A percentile compares a stretch with the other conserved stretches of the same genome.
These are phyloP conservation scores for Sanghuangporus sanghuang DNA, from an alignment of 1,284 basidiomycete species.

Conservation along the genomic window DNA sequence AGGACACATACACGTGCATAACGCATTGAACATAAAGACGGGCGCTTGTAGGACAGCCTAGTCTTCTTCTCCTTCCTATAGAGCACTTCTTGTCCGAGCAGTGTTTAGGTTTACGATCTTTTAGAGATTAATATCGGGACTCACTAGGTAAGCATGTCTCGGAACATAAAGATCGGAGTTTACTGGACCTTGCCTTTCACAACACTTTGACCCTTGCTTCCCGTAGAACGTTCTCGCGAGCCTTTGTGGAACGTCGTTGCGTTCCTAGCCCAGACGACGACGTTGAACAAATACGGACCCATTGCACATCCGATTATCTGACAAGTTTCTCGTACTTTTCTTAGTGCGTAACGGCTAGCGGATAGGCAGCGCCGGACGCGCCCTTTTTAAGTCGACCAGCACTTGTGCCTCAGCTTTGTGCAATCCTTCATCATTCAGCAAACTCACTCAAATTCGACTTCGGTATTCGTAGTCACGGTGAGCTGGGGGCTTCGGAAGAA, in stretches of 20 bases:
- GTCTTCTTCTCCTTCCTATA: not conserved
- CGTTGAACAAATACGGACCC: slow-evolving; percentile 10
- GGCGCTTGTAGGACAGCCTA: not conserved
- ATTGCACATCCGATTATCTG: slow-evolving; percentile 7
- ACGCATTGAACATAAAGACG: not conserved
- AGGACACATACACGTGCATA: not conserved
- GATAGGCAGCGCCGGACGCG: not conserved
- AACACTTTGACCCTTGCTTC: slow-evolving; percentile 4
- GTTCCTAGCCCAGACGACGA: not conserved
- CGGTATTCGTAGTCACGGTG: slow-evolving; percentile 2
- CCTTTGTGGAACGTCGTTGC: not conserved
- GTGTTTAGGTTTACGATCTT: not conserved
- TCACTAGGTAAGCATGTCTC: not conserved
- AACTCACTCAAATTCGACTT: not conserved
- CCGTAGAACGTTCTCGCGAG: not conserved
- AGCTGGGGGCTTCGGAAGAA: slow-evolving; percentile 12
- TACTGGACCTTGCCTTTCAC: not conserved
- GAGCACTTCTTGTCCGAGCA: not conserved
- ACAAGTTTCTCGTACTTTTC: not conserved
- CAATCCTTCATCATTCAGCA: not conserved
- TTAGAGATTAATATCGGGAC: not conserved
- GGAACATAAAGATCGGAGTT: not conserved
- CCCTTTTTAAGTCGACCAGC: not conserved
- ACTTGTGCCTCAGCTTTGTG: not conserved
- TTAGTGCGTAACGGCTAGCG: not conserved